Base-by-base conservation (phyloP, 495 filamentous ascomycete genomes). In the Alectoria sarmentosa region DNA sequence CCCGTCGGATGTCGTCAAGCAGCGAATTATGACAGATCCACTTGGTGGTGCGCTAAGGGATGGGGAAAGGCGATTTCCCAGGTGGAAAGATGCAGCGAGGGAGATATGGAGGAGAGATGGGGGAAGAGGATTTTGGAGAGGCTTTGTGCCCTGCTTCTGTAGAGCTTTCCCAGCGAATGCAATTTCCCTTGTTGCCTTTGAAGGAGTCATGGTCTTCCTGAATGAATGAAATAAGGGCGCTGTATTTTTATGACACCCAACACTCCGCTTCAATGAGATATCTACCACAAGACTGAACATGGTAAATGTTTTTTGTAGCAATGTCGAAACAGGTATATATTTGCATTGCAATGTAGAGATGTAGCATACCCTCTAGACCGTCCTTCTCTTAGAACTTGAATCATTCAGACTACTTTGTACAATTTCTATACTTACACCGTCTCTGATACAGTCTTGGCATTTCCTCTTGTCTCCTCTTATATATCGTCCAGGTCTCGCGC, bases 81-180 rank as follows among this genome's bases (percentile, higher is more conserved):
- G 81, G 59, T 98, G 94, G 94, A 84, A 78, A 69, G 85, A 91
- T 68, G 93, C 94, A 1, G 92, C 90, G 21, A 77, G 71, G 65
- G 84, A 88, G 15, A 87, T 98, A 7, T 92, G 86, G 73, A 74
- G 75, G 38, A 91, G 96, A 72, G 75, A 79, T 48, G 94, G 94
- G 10, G 82, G 70, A 73, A 87, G 74, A 70, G 93, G 91, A 4
- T 97, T 90, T 74, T 98, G 92, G 92, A 81, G 93, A 54, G 94
- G 94, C 3, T 98, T 98, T 71, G 63, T 93, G 67, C 94, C 94
- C 0, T 97, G 93, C 73, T 95, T 97, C 73, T 73, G 96, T 63
- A 82, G 94, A 71, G 94, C 94, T 17, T 98, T 98, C 75, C 94
- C 94, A 56, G 94, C 94, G 58, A 98, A 98, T 79, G 93, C 92